phyloP scores from a whole-genome alignment of 2,329 filamentous ascomycete species.

The Dactylellina cionopaga region DNA sequence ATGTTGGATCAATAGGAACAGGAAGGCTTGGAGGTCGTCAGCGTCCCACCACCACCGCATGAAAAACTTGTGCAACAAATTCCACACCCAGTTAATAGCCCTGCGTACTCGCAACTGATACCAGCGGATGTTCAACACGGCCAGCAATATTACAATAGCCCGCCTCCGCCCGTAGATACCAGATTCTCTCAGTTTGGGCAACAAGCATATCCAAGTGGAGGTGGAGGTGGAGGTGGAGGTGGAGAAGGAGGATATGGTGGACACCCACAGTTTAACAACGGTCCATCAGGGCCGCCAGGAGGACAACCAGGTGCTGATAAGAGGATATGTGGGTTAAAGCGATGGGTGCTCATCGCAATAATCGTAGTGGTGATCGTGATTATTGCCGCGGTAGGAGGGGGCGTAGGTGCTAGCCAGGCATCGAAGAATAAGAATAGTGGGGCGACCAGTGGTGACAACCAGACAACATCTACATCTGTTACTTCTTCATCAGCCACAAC shows the following conservation, averaged over 20 bases:
- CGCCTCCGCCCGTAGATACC: conserved; percentile 21
- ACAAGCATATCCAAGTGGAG: conserved; percentile 12
- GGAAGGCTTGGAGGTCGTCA: conserved; percentile 39
- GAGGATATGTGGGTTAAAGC: conserved; percentile 44
- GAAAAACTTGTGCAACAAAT: conserved; percentile 32
- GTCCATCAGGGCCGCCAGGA: neutral
- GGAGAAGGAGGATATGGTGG: neutral
- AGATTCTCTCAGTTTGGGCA: conserved; percentile 22
- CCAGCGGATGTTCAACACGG: conserved; percentile 2
- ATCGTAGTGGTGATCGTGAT: conserved; percentile 21
- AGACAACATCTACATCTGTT: neutral
- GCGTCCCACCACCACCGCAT: conserved; percentile 1
- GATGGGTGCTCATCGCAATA: conserved; percentile 40
- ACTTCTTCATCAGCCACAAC: conserved; percentile 4
- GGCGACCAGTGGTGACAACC: neutral
- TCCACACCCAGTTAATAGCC: conserved; percentile 17
- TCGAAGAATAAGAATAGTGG: conserved; percentile 26
- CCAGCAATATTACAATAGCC: conserved; percentile 12
- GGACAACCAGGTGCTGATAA: conserved; percentile 1
- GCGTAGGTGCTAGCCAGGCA: conserved; percentile 29
- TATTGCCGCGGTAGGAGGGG: conserved; percentile 34
- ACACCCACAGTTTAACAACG: conserved; percentile 27
- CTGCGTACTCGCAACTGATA: conserved; percentile 31
- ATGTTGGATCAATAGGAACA: conserved; percentile 27
- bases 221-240: neutral